Base-by-base conservation (phyloP, 306 rosid species). In the Cicer yamashitae region DNA sequence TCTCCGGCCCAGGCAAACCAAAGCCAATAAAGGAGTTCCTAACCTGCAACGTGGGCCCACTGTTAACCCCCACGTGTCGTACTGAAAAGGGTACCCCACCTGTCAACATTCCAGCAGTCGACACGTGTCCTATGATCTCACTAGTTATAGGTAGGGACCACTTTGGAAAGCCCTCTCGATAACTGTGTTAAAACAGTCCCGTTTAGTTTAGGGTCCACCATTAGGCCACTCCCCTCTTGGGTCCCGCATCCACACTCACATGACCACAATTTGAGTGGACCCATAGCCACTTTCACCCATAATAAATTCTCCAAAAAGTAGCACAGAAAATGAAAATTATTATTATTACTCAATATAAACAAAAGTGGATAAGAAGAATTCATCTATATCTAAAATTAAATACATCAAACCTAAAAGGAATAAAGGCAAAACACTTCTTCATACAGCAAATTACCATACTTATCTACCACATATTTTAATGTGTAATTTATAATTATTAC, bases 171-270 rank as follows among this genome's bases (percentile, higher is more conserved):
- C 63, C 18, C 58, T 30, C 82, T 82, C 48, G 58, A 54, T 50
- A 82, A 76, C 43, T 20, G 79, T 73, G 62, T 18, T 2, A 2
- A 66, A 65, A 74, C 48, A 78, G 85, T 76, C 84, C 84, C 77
- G 22, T 58, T 58, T 57, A 3, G 79, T 58, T 58, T 57, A 3
- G 79, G 83, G 71, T 67, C 83, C 83, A 66, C 70, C 68, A 44
- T 44, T 62, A 8, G 73, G 43, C 59, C 81, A 44, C 60, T 53
- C 51, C 8, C 47, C 10, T 10, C 37, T 70, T 69, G 73, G 81
- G 81, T 18, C 84, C 81, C 77, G 7, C 63, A 20, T 54, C 68
- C 62, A 75, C 81, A 60, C 77, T 67, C 82, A 64, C 82, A 82
- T 81, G 70, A 76, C 77, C 68, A 45, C 46, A n/a, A 22, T 18